A percentile compares a stretch with the other conserved stretches of the same genome.
These are phyloP conservation scores for Pogostemon cablin DNA, from an alignment of 257 asterid genomes.

Conservation along the genomic window DNA sequence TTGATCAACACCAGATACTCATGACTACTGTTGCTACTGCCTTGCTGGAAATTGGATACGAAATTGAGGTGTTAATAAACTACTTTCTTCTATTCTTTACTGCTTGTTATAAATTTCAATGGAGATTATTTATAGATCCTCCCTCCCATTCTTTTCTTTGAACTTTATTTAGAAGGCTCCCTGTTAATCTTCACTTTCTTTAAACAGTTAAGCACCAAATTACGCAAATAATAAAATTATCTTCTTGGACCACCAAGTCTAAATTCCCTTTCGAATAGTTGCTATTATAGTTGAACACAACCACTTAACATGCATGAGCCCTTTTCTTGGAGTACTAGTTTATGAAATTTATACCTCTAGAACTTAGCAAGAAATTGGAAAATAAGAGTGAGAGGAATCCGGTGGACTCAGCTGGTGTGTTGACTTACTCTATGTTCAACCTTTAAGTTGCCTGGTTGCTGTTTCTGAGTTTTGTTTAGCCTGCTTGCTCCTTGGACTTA, in stretches of 20 bases:
- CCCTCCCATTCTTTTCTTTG: neutral
- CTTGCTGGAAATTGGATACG: conserved; percentile 78
- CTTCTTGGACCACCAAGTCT: neutral
- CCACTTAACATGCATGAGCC: neutral
- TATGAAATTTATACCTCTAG: neutral
- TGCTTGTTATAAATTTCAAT: conserved; percentile 9
- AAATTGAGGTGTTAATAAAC: conserved; percentile 68
- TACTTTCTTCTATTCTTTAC: conserved; percentile 5
- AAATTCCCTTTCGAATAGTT: neutral
- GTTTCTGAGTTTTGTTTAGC: neutral
- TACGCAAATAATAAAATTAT: neutral
- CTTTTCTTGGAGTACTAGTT: neutral
- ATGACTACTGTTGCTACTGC: conserved; percentile 79
- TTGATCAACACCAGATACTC: conserved; percentile 81
- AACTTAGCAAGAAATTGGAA: neutral
- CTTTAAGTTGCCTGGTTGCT: neutral
- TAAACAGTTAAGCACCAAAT: neutral
- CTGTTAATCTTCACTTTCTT: neutral
- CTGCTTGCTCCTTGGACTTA: neutral
- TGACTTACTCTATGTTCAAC: no score
- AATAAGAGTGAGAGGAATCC: neutral
- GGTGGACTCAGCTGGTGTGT: neutral
- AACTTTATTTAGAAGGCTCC: neutral
- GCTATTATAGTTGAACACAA: neutral
- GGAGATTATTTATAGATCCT: neutral